Evolutionary conservation across 805 yeast genomes (phyloP).

Genomic region (Candida suzukii): DNA sequence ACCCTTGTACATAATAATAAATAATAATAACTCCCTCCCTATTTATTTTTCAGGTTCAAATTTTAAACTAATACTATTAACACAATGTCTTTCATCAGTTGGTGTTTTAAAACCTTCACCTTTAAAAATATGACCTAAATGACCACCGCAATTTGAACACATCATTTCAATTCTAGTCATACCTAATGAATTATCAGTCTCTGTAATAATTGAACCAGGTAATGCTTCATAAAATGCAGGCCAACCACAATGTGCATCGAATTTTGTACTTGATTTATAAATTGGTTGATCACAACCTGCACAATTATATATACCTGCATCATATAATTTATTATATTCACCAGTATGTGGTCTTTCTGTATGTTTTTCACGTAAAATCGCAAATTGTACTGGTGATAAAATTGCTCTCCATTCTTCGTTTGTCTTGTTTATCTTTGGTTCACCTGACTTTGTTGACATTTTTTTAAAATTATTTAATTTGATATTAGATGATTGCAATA

Average conservation of each 20-base stretch:
- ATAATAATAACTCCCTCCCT: neutral
- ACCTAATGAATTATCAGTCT: slow-evolving; percentile 59
- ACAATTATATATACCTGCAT: slow-evolving; percentile 67
- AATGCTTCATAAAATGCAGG: slow-evolving; percentile 91
- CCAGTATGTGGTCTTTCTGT: slow-evolving; percentile 68
- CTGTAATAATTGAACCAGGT: slow-evolving; percentile 65
- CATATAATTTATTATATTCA: slow-evolving; percentile 43
- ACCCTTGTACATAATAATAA: no score
- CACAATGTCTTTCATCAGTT: slow-evolving; percentile 91
- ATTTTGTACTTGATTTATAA: slow-evolving; percentile 74
- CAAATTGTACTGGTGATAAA: slow-evolving; percentile 69
- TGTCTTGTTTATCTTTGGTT: slow-evolving; percentile 10
- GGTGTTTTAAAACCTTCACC: slow-evolving; percentile 90
- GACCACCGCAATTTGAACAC: slow-evolving; percentile 87
- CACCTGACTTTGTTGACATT: neutral
- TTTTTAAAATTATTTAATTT: no score
- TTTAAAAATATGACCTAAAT: slow-evolving; percentile 89
- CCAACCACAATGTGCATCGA: slow-evolving; percentile 95
- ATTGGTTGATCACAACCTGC: slow-evolving; percentile 81
- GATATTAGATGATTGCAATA: no score
- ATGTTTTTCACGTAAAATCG: slow-evolving; percentile 66
- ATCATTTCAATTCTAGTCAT: slow-evolving; percentile 86
- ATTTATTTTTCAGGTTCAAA: slow-evolving; percentile 28
- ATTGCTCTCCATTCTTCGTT: slow-evolving; percentile 76
- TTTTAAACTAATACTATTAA: slow-evolving; percentile 76